Percentiles rank a stretch among this genome's conserved stretches.
phyloP scores from a whole-genome alignment of 2,329 filamentous ascomycete genomes.

The Sphaerulina populicola region DNA sequence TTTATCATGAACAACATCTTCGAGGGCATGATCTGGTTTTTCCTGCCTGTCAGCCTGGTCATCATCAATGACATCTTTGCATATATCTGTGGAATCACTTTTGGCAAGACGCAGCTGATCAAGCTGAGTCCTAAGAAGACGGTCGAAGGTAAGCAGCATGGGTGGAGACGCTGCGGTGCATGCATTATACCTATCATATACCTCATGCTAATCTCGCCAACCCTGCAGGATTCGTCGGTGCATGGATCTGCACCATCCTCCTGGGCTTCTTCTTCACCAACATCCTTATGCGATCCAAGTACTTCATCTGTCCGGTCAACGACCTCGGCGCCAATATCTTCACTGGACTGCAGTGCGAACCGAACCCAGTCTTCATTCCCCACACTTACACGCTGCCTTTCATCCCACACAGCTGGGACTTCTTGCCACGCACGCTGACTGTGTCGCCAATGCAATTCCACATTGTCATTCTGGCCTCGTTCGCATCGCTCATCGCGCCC shows the following conservation, averaged over 20 bases:
- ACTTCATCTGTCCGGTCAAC: constrained; percentile 97
- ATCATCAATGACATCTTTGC: constrained; percentile 99
- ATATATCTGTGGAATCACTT: constrained; percentile 94
- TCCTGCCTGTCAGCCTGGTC: constrained; percentile 85
- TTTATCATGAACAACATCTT: constrained; percentile 99
- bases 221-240: constrained; percentile 69
- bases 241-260: constrained; percentile 89
- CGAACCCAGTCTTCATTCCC: constrained; percentile 83
- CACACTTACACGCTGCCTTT: constrained; percentile 61
- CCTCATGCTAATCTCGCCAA: background rate
- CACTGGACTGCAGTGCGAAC: constrained; percentile 78
- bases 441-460: constrained; percentile 89
- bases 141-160: constrained; percentile 52
- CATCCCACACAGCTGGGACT: constrained; percentile 54
- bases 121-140: constrained; percentile 99
- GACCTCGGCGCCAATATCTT: constrained; percentile 90
- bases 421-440: constrained; percentile 62
- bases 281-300: constrained; percentile 79
- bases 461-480: constrained; percentile 79
- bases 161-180: too few relatives aligned
- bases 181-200: background rate
- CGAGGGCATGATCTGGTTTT: constrained; percentile 99
- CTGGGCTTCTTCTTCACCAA: constrained; percentile 77
- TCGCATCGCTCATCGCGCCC: constrained; percentile 91
- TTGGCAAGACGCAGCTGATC: constrained; percentile 92